A percentile compares a stretch with the other conserved stretches of the same genome.
Evolutionary conservation across 148 eudicot species (phyloP).

Genomic region (Fallopia convolvulus): DNA sequence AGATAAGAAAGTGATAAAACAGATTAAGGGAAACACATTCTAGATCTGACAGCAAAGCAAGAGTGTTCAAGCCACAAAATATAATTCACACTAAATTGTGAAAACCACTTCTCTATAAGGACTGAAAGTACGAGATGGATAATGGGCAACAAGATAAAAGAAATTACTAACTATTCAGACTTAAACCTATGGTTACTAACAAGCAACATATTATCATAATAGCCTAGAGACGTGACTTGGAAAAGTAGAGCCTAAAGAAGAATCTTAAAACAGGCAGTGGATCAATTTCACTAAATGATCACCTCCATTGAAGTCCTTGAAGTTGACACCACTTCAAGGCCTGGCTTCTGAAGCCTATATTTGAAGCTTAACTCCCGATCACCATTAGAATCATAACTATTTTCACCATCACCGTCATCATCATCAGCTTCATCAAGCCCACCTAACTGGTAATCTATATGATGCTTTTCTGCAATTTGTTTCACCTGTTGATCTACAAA

Average conservation of each 20-base stretch:
- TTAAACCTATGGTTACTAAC: not conserved
- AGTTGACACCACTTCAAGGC: slow-evolving; percentile 39
- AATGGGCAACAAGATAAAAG: not conserved
- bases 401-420: slow-evolving; percentile 47
- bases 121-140: not conserved
- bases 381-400: slow-evolving; percentile 46
- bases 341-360: slow-evolving; percentile 49
- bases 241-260: not conserved
- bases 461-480: slow-evolving; percentile 68
- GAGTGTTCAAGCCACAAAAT: not conserved
- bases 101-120: not conserved
- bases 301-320: slow-evolving; percentile 92
- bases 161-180: not conserved
- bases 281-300: slow-evolving; percentile 15
- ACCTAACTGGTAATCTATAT: slow-evolving; percentile 69
- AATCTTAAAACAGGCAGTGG: not conserved
- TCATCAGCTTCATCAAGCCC: slow-evolving; percentile 55
- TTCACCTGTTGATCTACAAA: slow-evolving; percentile 61
- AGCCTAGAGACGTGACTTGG: not conserved
- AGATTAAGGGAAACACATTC: not conserved
- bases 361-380: slow-evolving; percentile 75
- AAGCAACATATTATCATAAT: not conserved
- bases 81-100: not conserved
- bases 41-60: not conserved
- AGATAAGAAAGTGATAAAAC: not conserved